Conservation (phyloP, 1,284 basidiomycete genomes). For the Clitocybe nebularis region DNA sequence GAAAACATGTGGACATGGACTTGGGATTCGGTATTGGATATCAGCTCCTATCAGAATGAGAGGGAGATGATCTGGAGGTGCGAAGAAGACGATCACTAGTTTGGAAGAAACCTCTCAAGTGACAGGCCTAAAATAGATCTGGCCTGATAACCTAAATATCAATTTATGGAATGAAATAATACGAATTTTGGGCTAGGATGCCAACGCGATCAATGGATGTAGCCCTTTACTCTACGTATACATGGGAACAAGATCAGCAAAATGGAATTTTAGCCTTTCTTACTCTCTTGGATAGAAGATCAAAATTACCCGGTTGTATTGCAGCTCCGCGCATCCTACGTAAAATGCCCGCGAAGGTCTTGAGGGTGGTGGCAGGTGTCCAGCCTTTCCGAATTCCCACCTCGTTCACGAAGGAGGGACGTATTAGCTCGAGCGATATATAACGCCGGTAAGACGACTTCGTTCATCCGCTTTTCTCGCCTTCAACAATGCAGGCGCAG, state of each 20-base stretch:
- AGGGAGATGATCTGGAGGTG: slow-evolving; percentile 17
- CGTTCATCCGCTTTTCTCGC: slow-evolving; percentile 25
- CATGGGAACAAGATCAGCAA: neutral
- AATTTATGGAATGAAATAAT: neutral
- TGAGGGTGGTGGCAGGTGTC: slow-evolving; percentile 36
- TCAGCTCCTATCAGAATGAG: slow-evolving; percentile 19
- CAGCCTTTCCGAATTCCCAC: slow-evolving; percentile 36
- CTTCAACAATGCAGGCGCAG: slow-evolving; percentile 32
- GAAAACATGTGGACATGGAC: slow-evolving; percentile 29
- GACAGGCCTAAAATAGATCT: slow-evolving; percentile 10
- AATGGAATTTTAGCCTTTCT: slow-evolving; percentile 10
- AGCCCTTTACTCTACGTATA: neutral
- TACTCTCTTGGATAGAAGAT: slow-evolving; percentile 25
- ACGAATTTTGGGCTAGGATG: slow-evolving; percentile 1
- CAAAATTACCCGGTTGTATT: slow-evolving; percentile 27
- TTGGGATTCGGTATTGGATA: slow-evolving; percentile 13
- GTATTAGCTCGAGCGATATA: slow-evolving; percentile 38
- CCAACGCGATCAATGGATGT: neutral
- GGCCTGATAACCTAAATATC: slow-evolving; percentile 2
- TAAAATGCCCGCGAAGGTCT: slow-evolving; percentile 35
- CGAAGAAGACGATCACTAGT: slow-evolving; percentile 11
- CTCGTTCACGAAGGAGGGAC: slow-evolving; percentile 33
- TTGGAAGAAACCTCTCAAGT: slow-evolving; percentile 13
- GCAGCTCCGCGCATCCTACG: slow-evolving; percentile 36
- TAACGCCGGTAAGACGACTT: slow-evolving; percentile 29